Conservation (phyloP, 2,329 filamentous ascomycete species). For the Anisogramma anomala region DNA sequence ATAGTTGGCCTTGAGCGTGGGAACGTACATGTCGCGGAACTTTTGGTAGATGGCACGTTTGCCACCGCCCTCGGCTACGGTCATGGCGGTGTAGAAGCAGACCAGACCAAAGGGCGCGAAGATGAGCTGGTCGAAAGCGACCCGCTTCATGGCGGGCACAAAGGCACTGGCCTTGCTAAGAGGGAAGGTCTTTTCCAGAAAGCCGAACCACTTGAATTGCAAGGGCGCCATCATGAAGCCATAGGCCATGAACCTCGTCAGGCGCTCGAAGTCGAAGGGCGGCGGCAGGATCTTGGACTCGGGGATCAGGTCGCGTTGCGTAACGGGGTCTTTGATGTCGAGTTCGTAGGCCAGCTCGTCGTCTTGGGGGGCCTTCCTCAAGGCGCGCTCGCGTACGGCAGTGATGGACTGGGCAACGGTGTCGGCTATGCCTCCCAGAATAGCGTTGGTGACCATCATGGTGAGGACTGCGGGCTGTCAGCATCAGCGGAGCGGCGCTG, state of each 20-base stretch:
- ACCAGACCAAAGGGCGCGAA: constrained; percentile 86
- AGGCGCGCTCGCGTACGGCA: constrained; percentile 57
- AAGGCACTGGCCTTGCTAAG: constrained; percentile 67
- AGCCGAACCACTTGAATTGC: constrained; percentile 92
- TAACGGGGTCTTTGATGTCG: constrained; percentile 64
- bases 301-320: constrained; percentile 54
- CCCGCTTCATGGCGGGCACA: constrained; percentile 72
- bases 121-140: constrained; percentile 82
- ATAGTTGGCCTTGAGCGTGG: constrained; percentile 91
- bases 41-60: constrained; percentile 69
- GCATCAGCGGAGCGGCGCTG: background rate
- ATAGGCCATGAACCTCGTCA: constrained; percentile 94
- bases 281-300: constrained; percentile 55
- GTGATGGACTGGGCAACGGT: constrained; percentile 92
- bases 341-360: constrained; percentile 75
- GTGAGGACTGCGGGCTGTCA: constrained; percentile 58
- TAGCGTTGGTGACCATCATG: constrained; percentile 97
- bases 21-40: constrained; percentile 85
- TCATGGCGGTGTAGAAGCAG: constrained; percentile 94
- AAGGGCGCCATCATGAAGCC: constrained; percentile 92
- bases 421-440: constrained; percentile 90
- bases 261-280: constrained; percentile 87
- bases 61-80: constrained; percentile 83
- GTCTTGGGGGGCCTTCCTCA: constrained; percentile 53
- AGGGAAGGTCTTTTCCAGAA: constrained; percentile 72